Conservation (phyloP, 306 rosid species). For the Cicer judaicum region DNA sequence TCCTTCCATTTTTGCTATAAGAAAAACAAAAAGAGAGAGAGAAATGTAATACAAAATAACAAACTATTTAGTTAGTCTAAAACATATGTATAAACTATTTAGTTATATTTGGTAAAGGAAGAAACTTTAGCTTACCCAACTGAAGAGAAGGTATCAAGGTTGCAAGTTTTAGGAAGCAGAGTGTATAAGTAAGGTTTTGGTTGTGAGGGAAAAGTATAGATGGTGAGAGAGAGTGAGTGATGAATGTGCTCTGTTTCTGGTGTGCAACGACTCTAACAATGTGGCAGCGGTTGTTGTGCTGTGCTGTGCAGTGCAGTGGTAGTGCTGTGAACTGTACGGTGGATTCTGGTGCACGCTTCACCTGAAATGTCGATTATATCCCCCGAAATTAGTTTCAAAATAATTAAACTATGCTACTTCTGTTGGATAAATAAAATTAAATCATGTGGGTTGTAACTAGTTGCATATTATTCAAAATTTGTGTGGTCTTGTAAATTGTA, state of each 20-base stretch:
- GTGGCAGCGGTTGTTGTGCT: slow-evolving; percentile 9
- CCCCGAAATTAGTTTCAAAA: neutral
- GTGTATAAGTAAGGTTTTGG: no score
- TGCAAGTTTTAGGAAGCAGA: neutral
- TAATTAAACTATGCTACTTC: no score
- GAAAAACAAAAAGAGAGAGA: neutral
- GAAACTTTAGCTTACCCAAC: neutral
- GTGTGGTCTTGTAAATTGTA: no score
- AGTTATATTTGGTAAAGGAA: neutral
- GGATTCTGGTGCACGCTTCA: slow-evolving; percentile 10
- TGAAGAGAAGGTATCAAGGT: neutral
- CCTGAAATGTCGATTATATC: neutral
- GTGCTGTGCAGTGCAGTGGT: neutral
- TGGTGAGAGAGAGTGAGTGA: neutral
- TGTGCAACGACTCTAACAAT: neutral
- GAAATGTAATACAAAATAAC: no score
- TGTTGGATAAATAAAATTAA: no score
- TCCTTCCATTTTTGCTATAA: slow-evolving; percentile 61
- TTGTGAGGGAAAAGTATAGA: neutral
- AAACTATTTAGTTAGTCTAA: no score
- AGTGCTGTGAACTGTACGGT: neutral
- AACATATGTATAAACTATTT: no score
- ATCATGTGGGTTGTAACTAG: no score
- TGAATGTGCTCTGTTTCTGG: neutral
- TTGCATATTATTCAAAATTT: no score